Base-by-base conservation (phyloP, 176 grass and related monocot genomes). In the Triticum timopheevii region DNA sequence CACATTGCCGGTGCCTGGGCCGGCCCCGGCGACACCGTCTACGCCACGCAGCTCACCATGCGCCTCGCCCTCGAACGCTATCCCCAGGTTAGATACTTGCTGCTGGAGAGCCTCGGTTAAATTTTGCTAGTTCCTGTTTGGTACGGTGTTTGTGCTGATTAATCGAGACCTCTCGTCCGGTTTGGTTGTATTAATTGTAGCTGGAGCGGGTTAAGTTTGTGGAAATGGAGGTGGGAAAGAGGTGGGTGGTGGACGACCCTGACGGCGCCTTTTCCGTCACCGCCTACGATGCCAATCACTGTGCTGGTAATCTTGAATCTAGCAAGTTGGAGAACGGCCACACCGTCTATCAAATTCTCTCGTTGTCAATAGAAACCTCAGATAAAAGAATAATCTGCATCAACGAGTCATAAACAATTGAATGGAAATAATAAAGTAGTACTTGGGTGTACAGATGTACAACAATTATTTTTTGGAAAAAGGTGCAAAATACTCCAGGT, bases 251-350 rank as follows among this genome's bases (percentile, higher is more conserved):
- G 73, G 91, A 93, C 38, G 89, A 95, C 61, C 88, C 91, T 23
- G 66, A 73, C 68, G 89, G 89, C 36, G 79, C 59, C 19, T 95
- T 95, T 38, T 88, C 80, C 22, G 91, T 95, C 66, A 93, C 95
- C 16, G 70, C 80, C 16, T 88, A 88, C 34, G 91, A 93, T 69
- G 95, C 95, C 36, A 97, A 97, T 64, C 95, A 98, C 76, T 98
- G 93, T 69, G 83, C 91, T 76, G 95, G 95, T 95, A 90, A 83
- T 49, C 45, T 15, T 49, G 45, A 67, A 73, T 65, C 72, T 47
- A 50, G 10, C 45, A 68, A 13, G 31, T 36, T 23, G 2, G 40
- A 42, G 38, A 7, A 39, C 38, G 38, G 38, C 38, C 38, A 39
- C 39, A 42, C 39, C 39, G 9, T 42, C 39, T 42, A 42, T 42